A percentile compares a stretch with the other conserved stretches of the same genome.
Conservation (phyloP, 495 filamentous ascomycete species). For the Pseudomonodictys pantanalensis region DNA sequence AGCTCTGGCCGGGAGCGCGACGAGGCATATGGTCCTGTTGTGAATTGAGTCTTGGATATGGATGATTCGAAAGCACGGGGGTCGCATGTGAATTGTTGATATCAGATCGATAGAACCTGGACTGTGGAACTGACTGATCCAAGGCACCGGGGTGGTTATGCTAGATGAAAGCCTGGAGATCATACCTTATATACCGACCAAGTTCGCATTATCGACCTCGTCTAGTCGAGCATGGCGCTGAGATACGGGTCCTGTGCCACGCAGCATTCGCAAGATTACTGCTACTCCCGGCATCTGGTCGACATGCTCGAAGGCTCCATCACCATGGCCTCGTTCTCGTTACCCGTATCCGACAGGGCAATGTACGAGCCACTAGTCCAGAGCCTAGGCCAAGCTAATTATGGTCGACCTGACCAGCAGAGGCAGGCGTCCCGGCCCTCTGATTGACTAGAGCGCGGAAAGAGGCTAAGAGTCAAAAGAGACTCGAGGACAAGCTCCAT, state of each 20-base stretch:
- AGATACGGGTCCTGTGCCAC: background rate
- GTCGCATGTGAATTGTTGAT: too few species aligned
- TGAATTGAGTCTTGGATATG: too few species aligned
- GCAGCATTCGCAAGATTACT: background rate
- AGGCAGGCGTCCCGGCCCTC: too few species aligned
- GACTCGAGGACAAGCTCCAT: background rate
- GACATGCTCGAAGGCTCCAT: background rate
- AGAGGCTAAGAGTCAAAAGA: too few species aligned
- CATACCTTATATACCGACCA: too few species aligned
- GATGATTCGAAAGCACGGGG: too few species aligned
- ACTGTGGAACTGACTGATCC: too few species aligned
- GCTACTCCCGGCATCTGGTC: background rate
- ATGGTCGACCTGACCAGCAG: background rate
- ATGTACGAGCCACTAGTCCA: background rate
- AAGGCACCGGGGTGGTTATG: too few species aligned
- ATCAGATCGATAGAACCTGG: too few species aligned
- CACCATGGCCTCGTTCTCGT: background rate
- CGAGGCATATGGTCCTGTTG: too few species aligned
- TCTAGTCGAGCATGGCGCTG: background rate
- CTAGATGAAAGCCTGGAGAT: too few species aligned
- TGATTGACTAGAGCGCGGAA: background rate
- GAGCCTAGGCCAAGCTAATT: background rate
- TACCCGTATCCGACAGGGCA: background rate
- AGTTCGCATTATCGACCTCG: background rate
- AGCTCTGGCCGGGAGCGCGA: background rate